These are phyloP conservation scores for Wallemia ichthyophaga DNA, from an alignment of 1,284 basidiomycete species.

Conservation along the genomic window DNA sequence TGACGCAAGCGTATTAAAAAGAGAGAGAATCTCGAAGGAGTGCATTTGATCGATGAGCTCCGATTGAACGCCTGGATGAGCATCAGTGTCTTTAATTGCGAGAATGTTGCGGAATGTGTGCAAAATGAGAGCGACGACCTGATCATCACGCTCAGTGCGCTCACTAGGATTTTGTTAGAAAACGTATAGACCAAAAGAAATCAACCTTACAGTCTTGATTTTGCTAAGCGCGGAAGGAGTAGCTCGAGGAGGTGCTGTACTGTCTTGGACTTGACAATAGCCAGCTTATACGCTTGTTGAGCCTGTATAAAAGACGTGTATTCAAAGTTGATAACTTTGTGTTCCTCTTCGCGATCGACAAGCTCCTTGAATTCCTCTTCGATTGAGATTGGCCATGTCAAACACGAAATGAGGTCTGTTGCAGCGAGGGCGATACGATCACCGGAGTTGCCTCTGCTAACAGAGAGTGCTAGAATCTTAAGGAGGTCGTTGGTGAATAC, in stretches of 20 bases:
- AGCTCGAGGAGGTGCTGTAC: constrained; percentile 15
- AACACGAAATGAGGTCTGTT: constrained; percentile 61
- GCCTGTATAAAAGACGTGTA: constrained; percentile 50
- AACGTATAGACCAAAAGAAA: not conserved
- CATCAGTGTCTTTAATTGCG: constrained; percentile 39
- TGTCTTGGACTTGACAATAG: constrained; percentile 9
- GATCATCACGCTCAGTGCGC: constrained; percentile 43
- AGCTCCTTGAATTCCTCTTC: constrained; percentile 70
- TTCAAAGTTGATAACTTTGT: constrained; percentile 33
- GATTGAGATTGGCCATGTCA: constrained; percentile 92
- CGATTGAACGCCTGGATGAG: constrained; percentile 15
- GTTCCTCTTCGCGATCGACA: constrained; percentile 32
- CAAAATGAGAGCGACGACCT: constrained; percentile 60
- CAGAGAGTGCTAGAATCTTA: constrained; percentile 48
- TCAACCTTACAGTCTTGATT: constrained; percentile 12
- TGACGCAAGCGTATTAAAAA: constrained; percentile 52
- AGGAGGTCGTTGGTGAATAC: constrained; percentile 58
- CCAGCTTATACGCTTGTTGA: constrained; percentile 59
- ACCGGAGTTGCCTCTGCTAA: constrained; percentile 39
- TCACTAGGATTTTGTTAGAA: constrained; percentile 15
- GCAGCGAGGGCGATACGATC: constrained; percentile 49
- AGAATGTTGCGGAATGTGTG: constrained; percentile 67
- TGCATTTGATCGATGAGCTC: constrained; percentile 38
- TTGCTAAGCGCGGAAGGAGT: constrained; percentile 15
- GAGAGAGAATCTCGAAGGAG: constrained; percentile 38